Percentiles rank a stretch among this genome's conserved stretches.
These are phyloP conservation scores for Cochlearia excelsa DNA, from an alignment of 345 rosid species.

Conservation along the genomic window DNA sequence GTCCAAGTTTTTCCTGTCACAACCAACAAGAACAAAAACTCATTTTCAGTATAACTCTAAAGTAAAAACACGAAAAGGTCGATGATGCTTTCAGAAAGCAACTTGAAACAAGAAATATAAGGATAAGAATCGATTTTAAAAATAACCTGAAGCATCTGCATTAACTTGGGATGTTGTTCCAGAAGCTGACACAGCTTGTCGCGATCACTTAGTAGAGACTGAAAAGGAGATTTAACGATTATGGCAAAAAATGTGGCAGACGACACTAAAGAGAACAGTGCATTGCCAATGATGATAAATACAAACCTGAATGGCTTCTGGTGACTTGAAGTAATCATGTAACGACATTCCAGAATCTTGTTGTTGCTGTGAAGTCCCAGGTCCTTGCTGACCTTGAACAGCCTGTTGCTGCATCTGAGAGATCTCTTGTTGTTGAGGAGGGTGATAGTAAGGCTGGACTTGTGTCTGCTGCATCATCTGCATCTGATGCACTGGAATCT, in stretches of 20 bases:
- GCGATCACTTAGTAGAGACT: conserved; percentile 84
- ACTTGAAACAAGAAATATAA: background rate
- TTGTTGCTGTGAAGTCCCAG: conserved; percentile 54
- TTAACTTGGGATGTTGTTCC: conserved; percentile 93
- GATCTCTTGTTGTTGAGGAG: conserved; percentile 69
- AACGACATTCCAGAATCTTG: conserved; percentile 82
- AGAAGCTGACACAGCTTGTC: conserved; percentile 94
- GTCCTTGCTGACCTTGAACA: conserved; percentile 57
- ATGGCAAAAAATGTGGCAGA: conserved; percentile 8
- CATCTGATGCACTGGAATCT: conserved; percentile 63
- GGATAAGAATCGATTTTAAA: conserved; percentile 1
- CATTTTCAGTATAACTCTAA: conserved; percentile 21
- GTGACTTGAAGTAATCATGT: conserved; percentile 83
- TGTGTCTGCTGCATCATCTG: conserved; percentile 71
- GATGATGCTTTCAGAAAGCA: conserved; percentile 3
- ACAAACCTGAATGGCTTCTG: conserved; percentile 89
- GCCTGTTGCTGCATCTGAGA: conserved; percentile 61
- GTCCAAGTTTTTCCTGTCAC: conserved; percentile 79
- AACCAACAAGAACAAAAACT: conserved; percentile 26
- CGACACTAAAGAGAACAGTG: conserved; percentile 14
- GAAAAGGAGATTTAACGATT: conserved; percentile 29
- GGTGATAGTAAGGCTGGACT: conserved; percentile 56
- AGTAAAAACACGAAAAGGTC: conserved; percentile 9
- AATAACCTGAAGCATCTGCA: conserved; percentile 98
- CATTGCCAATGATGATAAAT: background rate